Evolutionary conservation across 2,329 filamentous ascomycete genomes (phyloP).

Genomic region (Colletotrichum graminicola): DNA sequence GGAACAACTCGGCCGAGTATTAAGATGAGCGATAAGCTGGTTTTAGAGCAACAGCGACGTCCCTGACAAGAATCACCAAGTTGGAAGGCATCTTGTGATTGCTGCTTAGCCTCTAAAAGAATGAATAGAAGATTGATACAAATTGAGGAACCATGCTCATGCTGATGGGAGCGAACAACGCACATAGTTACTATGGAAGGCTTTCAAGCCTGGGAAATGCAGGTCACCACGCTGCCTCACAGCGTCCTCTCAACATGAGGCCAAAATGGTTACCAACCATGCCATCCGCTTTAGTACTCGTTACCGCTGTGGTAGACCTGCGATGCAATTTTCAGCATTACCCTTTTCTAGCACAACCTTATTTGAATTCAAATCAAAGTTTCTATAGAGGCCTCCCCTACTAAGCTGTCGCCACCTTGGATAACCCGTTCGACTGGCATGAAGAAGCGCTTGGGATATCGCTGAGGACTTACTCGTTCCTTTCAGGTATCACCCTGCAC

Average conservation of each 20-base stretch:
- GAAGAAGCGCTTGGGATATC: background rate
- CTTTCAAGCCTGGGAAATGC: too few relatives aligned
- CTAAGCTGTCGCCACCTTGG: background rate
- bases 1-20: too few relatives aligned
- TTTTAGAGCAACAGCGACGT: background rate
- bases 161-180: background rate
- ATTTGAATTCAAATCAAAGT: background rate
- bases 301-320: background rate
- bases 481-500: constrained; percentile 27
- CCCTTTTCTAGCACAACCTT: constrained; percentile 2
- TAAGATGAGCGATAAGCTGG: too few relatives aligned
- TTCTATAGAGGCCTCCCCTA: background rate
- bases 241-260: background rate
- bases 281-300: too few relatives aligned
- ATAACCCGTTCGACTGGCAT: background rate
- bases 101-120: background rate
- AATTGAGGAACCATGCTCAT: background rate
- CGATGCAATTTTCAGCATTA: background rate
- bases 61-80: background rate
- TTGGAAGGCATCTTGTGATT: background rate
- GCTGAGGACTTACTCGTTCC: background rate
- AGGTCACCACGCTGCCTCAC: background rate
- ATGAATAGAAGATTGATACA: background rate
- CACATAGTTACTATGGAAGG: too few relatives aligned
- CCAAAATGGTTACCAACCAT: background rate